Evolutionary conservation across 352 stramenopile genomes (phyloP), one percentile per base, ranked within the genome.

Genomic region (Globisporangium cederbergense): DNA sequence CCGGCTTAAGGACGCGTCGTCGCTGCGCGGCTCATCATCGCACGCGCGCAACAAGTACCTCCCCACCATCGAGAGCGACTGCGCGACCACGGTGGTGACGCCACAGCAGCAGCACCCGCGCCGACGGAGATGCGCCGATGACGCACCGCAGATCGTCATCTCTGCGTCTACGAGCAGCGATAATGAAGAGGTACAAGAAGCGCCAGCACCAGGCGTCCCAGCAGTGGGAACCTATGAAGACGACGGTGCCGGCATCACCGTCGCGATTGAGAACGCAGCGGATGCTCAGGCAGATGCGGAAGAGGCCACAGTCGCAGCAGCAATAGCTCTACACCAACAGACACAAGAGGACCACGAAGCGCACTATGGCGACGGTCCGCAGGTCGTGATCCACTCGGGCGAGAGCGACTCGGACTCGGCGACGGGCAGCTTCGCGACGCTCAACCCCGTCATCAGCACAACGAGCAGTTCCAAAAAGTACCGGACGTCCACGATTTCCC

Each of bases 341-440:
- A 20, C 20, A 20, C n/a, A 30, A 1, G 30, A 36, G 3, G 57
- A 56, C 3, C 70, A 74, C 11, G 43, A 49, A n/a, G 16, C 43
- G 55, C 73, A 78, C 8, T 71, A 74, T 40, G 71, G 62, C 36
- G 57, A 67, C 1, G 65, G 70, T 0, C 80, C 83, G 4, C 77
- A 90, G 64, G 79, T 92, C 3, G 74, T 92, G 40, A 92, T 92
- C 52, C 83, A 92, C 58, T 90, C 83, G 22, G 77, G 77, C 16
- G 83, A 91, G 45, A 87, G 74, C 22, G 81, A 91, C 43, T 77
- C 78, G 34, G 75, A 86, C 40, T 79, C 72, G 34, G 67, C 71
- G 34, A 66, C 71, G 16, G 75, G 77, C 13, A 89, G 78, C 16
- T 92, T 88, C 46, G 81, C 76, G 45, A 90, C 75, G 18, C 70